Conservation (phyloP, 208 protist genomes). For the Acanthamoeba castellanii region DNA sequence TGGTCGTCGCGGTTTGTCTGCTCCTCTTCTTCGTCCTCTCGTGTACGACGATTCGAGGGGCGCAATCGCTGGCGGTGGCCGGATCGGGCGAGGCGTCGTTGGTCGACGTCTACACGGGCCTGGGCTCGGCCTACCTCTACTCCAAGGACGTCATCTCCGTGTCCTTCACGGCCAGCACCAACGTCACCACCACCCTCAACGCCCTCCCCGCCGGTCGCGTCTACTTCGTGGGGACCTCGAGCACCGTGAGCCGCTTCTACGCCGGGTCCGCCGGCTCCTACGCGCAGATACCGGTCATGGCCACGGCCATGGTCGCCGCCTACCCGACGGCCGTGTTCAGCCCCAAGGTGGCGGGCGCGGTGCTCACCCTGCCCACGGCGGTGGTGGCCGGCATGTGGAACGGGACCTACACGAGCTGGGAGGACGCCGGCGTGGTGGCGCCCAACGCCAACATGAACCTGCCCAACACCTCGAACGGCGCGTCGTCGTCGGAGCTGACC, state of each 20-base stretch:
- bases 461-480: neutral
- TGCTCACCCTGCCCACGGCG: neutral
- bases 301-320: neutral
- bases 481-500: neutral
- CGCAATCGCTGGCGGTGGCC: neutral
- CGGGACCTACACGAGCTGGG: neutral
- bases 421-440: neutral
- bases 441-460: neutral
- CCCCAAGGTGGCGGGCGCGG: neutral
- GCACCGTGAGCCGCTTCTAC: neutral
- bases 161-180: neutral
- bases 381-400: neutral
- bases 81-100: neutral
- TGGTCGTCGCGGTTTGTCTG: neutral
- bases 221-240: neutral
- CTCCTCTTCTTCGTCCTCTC: neutral
- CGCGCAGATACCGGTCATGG: conserved; percentile 13
- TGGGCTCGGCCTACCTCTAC: neutral
- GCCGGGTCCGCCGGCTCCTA: neutral
- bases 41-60: neutral
- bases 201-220: neutral
- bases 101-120: neutral
- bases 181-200: neutral
- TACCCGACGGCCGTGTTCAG: neutral
- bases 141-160: conserved; percentile 3